phyloP scores from a whole-genome alignment of 768 basidiomycete genomes.

The Pulveroboletus sp. region DNA sequence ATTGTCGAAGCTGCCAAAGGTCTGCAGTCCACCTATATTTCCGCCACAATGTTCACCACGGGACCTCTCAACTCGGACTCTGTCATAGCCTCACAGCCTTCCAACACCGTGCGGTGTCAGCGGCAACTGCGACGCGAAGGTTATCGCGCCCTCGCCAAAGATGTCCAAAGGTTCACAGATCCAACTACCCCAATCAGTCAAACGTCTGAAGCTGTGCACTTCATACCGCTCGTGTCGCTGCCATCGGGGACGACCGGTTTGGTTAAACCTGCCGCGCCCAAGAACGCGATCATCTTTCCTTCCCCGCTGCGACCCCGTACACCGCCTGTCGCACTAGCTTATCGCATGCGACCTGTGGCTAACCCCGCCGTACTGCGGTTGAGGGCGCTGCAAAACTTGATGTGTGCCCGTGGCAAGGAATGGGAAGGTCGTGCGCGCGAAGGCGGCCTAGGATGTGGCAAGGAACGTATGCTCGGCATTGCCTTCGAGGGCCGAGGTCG shows the following conservation, averaged over 20 bases:
- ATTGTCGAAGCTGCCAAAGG: conserved; percentile 52
- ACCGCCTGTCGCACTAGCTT: conserved; percentile 29
- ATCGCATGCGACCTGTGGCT: conserved; percentile 53
- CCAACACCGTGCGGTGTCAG: conserved; percentile 7
- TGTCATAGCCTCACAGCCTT: conserved; percentile 18
- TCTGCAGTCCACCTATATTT: conserved; percentile 56
- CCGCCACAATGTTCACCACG: conserved; percentile 48
- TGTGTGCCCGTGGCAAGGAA: conserved; percentile 39
- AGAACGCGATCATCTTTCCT: conserved; percentile 39
- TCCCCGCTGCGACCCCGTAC: conserved; percentile 41
- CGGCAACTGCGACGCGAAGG: conserved; percentile 33
- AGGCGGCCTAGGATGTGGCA: conserved; percentile 49
- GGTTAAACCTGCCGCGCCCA: conserved; percentile 25
- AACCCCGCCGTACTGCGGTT: conserved; percentile 59
- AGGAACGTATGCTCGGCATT: conserved; percentile 54
- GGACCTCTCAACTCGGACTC: conserved; percentile 23
- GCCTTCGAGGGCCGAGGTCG: conserved; percentile 60
- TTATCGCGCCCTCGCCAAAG: conserved; percentile 40
- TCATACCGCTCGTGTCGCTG: conserved; percentile 39
- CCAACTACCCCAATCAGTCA: conserved; percentile 9
- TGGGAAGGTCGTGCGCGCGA: conserved; percentile 50
- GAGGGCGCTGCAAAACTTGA: conserved; percentile 57
- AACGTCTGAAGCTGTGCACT: conserved; percentile 31
- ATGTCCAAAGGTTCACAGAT: conserved; percentile 42
- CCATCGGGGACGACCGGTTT: conserved; percentile 28